Evolutionary conservation across 192 early-diverging fungal genomes (phyloP).

Genomic region (Spizellomyces punctatus): DNA sequence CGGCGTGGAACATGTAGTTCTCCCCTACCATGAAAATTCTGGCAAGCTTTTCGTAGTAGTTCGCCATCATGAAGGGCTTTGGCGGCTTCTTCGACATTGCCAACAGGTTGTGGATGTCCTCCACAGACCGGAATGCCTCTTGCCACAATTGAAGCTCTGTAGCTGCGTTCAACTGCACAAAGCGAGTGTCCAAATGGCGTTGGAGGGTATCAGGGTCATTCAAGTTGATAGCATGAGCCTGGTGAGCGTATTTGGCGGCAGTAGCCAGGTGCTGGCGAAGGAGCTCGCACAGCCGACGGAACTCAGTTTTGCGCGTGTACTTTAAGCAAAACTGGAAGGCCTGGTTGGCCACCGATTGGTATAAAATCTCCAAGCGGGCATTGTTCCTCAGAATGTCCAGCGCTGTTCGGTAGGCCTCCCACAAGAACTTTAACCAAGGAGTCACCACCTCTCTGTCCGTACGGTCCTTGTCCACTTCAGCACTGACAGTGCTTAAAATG

Average conservation of each 20-base stretch:
- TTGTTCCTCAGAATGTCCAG: slow-evolving; percentile 98
- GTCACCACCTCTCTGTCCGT: slow-evolving; percentile 98
- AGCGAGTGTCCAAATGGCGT: slow-evolving; percentile 94
- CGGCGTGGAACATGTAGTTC: slow-evolving; percentile 97
- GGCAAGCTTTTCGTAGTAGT: slow-evolving; percentile 98
- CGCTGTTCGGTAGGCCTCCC: slow-evolving; percentile 99
- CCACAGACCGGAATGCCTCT: slow-evolving; percentile 95
- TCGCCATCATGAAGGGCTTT: slow-evolving; percentile 94
- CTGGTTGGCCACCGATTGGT: slow-evolving; percentile 87
- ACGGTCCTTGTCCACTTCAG: slow-evolving; percentile 92
- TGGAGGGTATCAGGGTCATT: slow-evolving; percentile 96
- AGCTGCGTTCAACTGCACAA: slow-evolving; percentile 93
- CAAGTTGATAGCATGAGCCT: slow-evolving; percentile 91
- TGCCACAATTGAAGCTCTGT: slow-evolving; percentile 99
- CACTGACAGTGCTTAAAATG: slow-evolving; percentile 91
- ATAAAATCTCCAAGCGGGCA: slow-evolving; percentile 88
- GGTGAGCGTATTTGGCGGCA: slow-evolving; percentile 88
- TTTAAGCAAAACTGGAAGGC: slow-evolving; percentile 96
- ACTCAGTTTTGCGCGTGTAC: slow-evolving; percentile 97
- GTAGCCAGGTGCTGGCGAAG: slow-evolving; percentile 90
- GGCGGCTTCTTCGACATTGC: slow-evolving; percentile 81
- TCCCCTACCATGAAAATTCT: slow-evolving; percentile 96
- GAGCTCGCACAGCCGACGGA: slow-evolving; percentile 96
- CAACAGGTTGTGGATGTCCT: slow-evolving; percentile 96
- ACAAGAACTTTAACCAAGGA: slow-evolving; percentile 98